phyloP scores from a whole-genome alignment of 2,329 filamentous ascomycete genomes.

The Geoglossum cookeanum region DNA sequence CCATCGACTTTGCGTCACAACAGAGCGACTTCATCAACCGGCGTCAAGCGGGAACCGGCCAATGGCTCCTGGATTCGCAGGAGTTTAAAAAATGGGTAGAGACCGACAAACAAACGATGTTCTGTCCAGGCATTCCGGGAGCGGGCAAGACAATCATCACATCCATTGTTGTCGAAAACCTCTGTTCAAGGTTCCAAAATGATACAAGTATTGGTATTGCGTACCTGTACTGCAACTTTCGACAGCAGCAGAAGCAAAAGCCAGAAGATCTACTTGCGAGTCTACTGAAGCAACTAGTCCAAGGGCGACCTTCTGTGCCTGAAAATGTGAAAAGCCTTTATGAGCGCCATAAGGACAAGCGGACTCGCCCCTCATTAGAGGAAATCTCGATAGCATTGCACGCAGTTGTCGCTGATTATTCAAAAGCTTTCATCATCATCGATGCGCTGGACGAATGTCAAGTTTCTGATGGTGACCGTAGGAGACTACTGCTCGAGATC shows the following conservation, averaged over 20 bases:
- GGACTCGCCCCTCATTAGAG: neutral
- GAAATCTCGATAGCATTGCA: neutral
- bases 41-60: too few relatives aligned
- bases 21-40: too few relatives aligned
- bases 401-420: neutral
- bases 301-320: neutral
- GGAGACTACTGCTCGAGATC: neutral
- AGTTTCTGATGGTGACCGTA: neutral
- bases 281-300: neutral
- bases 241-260: neutral
- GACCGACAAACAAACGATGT: too few relatives aligned
- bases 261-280: neutral
- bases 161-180: too few relatives aligned
- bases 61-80: too few relatives aligned
- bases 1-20: too few relatives aligned
- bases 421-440: neutral
- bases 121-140: too few relatives aligned
- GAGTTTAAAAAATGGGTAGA: too few relatives aligned
- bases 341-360: neutral
- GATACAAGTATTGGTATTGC: too few relatives aligned
- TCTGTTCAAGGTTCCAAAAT: too few relatives aligned
- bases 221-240: too few relatives aligned
- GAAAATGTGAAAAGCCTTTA: neutral
- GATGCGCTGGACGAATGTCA: slow-evolving; percentile 5
- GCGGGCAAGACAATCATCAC: too few relatives aligned